Base-by-base conservation (phyloP, 768 basidiomycete genomes). In the Mycena crocata region DNA sequence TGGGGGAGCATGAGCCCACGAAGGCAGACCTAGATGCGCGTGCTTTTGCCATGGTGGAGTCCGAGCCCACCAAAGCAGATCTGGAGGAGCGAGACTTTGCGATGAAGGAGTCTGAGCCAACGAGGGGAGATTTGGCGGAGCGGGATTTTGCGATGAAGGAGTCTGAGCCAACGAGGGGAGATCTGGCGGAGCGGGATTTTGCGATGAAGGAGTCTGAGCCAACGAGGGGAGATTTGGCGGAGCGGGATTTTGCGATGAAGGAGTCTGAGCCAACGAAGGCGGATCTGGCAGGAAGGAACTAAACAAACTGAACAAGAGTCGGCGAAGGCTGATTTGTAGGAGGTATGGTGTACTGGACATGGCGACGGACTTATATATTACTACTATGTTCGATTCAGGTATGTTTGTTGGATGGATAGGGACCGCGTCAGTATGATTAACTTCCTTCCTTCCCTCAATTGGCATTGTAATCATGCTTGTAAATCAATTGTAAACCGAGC, bases 1-100 rank as follows among this genome's bases (percentile, higher is more conserved):
- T 39, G 39, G 15, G 5, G 2, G 30, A 48, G 15, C 7, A 24
- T 8, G 56, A 57, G 42, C 56, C 56, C 10, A 57, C 21, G 7
- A 58, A 48, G 24, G 49, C 30, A 7, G 49, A 40, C 8, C 51
- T 55, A 6, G 61, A 35, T 14, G 40, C n/a, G 31, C 60, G 60
- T 2, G 51, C 10, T 0, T 62, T 58, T 28, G 57, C 57, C 3
- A 26, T 26, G n/a, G 2, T 0, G 10, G 46, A 58, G 13, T 1
- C 7, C 14, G 56, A 57, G 32, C 56, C 56, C 15, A 34, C 31
- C 32, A 46, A 46, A 23, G 32, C 30, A 2, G 55, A 44, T 7
- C 40, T 57, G 2, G 44, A 46, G 23, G 32, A n/a, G 44, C 57
- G 44, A 4, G 51, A 8, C 5, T 49, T 55, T 30, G 54, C 54